Evolutionary conservation across 1,284 basidiomycete genomes (phyloP), one percentile per base, ranked within the genome.

Genomic region (Xerocomus amazonicus): DNA sequence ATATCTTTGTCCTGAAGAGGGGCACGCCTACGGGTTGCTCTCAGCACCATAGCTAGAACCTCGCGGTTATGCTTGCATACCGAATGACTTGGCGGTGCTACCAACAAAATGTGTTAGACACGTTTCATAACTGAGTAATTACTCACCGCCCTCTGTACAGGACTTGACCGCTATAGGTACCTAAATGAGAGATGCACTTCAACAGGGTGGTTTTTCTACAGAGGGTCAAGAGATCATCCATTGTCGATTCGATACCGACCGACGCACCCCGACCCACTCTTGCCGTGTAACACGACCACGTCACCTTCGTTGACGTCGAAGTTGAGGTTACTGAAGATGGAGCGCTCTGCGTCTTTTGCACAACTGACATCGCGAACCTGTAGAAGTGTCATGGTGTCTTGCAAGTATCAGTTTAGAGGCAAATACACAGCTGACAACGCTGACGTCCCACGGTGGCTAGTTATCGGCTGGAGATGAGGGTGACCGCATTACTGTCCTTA

Each of bases 151-250:
- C 89, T 59, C 76, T 71, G 57, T 84, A 82, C 5, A 78, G 56
- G 37, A 90, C 73, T 41, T 81, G 71, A 3, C 91, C 91, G 4
- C 74, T 70, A 60, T 90, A 90, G 4, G 88, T 68, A 53, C 81
- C 81, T 19, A 94, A 72, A 69, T 92, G 87, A 29, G 90, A 81
- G 23, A 93, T 75, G 58, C 89, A 91, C 66, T 92, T 93, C 39
- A 93, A 63, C 38, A 92, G 66, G 0, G 90, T 92, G 1, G 89
- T 86, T 66, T 92, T 92, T 39, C 83, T 84, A 49, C 8, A 13
- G 28, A 42, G 36, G 38, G 35, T 41, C 56, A 34, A 59, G 39
- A 42, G 31, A 33, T 29, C 12, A 8, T 19, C 8, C 19, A 6
- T 36, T 35, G 28, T 28, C 19, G 7, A 31, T 38, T 13, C n/a